Evolutionary conservation across 2,329 filamentous ascomycete species (phyloP).

Genomic region (Trichoderma sp.): DNA sequence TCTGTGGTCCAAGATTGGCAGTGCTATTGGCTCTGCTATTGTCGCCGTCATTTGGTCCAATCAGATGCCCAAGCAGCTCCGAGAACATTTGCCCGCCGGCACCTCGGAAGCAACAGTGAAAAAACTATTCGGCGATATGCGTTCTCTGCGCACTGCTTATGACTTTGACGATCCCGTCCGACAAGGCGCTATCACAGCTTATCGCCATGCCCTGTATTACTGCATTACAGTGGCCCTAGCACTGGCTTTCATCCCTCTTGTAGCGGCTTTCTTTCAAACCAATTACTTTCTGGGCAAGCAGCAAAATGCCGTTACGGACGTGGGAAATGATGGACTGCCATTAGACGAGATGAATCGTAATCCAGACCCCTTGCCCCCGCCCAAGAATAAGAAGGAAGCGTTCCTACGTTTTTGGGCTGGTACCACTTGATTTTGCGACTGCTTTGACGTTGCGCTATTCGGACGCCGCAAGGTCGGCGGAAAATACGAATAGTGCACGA

Average conservation of each 20-base stretch:
- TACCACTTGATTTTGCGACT: not conserved
- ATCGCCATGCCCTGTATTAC: slow-evolving; percentile 42
- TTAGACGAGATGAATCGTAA: slow-evolving; percentile 33
- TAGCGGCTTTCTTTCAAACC: slow-evolving; percentile 45
- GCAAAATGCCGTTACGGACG: slow-evolving; percentile 39
- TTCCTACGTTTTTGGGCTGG: slow-evolving; percentile 39
- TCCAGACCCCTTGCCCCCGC: slow-evolving; percentile 29
- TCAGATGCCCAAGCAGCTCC: slow-evolving; percentile 36
- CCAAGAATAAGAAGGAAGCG: slow-evolving; percentile 35
- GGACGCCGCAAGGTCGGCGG: no score
- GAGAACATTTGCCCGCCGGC: slow-evolving; percentile 33
- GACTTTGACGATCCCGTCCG: slow-evolving; percentile 41
- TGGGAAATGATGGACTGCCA: slow-evolving; percentile 35
- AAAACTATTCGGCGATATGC: slow-evolving; percentile 42
- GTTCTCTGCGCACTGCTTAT: slow-evolving; percentile 39
- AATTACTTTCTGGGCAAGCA: slow-evolving; percentile 43
- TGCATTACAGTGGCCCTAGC: slow-evolving; percentile 41
- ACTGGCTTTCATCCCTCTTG: slow-evolving; percentile 41
- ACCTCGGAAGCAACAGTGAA: slow-evolving; percentile 33
- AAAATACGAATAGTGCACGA: no score
- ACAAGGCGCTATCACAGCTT: slow-evolving; percentile 41
- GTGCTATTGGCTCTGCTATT: slow-evolving; percentile 43
- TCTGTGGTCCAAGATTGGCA: slow-evolving; percentile 44
- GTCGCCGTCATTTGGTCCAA: slow-evolving; percentile 44
- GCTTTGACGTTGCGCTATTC: no score